A percentile compares a stretch with the other conserved stretches of the same genome.
These are phyloP conservation scores for Oemleria cerasiformis DNA, from an alignment of 306 rosid genomes.

Conservation along the genomic window DNA sequence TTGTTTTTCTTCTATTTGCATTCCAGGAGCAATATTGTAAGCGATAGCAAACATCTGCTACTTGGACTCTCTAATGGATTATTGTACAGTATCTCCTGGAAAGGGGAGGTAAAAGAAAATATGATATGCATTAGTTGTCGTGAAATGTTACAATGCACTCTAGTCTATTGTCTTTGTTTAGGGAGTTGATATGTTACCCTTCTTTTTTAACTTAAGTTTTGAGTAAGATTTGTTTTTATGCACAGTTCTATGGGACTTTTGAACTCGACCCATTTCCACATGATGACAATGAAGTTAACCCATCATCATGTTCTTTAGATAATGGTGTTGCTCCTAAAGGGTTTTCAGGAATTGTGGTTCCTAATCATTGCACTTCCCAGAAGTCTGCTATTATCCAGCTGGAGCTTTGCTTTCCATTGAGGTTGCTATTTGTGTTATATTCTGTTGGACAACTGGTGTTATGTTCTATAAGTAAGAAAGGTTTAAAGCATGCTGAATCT, in stretches of 20 bases:
- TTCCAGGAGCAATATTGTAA: constrained; percentile 85
- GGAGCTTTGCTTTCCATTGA: constrained; percentile 68
- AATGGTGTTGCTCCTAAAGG: constrained; percentile 61
- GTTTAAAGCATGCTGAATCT: constrained; percentile 73
- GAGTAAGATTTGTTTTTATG: constrained; percentile 35
- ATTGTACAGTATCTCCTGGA: constrained; percentile 87
- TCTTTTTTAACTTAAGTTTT: constrained; percentile 12
- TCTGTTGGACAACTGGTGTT: constrained; percentile 76
- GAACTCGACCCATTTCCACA: constrained; percentile 51
- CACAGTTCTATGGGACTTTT: constrained; percentile 84
- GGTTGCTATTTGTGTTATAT: constrained; percentile 81
- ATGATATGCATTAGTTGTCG: no score
- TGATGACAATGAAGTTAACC: constrained; percentile 43
- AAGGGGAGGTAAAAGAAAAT: constrained; percentile 78
- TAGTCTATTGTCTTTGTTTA: constrained; percentile 7
- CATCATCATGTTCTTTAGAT: constrained; percentile 47
- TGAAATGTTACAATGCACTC: no score
- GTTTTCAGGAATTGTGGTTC: constrained; percentile 38
- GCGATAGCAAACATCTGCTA: constrained; percentile 79
- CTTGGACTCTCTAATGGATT: constrained; percentile 93
- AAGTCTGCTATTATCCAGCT: constrained; percentile 72
- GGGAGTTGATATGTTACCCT: constrained; percentile 11
- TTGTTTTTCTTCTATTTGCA: constrained; percentile 13
- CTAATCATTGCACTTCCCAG: constrained; percentile 35
- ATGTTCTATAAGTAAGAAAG: constrained; percentile 81